Evolutionary conservation across 768 basidiomycete genomes (phyloP), one percentile per base, ranked within the genome.

Genomic region (Agaricus bisporus): DNA sequence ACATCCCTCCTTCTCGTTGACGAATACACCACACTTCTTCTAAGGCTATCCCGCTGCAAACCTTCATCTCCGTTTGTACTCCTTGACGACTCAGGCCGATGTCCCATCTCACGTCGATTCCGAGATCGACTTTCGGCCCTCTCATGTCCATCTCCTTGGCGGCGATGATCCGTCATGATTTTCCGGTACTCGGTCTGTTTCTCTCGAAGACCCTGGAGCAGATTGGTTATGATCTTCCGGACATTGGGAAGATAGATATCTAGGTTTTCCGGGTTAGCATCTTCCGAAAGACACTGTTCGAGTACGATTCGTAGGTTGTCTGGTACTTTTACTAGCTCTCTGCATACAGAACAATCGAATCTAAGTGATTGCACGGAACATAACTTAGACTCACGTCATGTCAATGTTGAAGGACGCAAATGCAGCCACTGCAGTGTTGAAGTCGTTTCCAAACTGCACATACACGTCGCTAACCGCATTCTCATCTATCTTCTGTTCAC

Each of bases 371-470:
- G 25, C 9, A 18, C n/a, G 8, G 15, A 42, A 20, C 28, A 32
- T 14, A 48, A 2, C 39, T 15, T 5, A 9, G 32, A 80, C 91
- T 67, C 68, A 98, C 95, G 78, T 74, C 88, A 98, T 98, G 56
- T 88, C 83, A 55, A 99, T 95, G 57, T 85, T 83, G 59, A 86
- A 92, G 11, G 79, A 73, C 2, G 80, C 79, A 66, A 99, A 99
- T 1, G 94, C 92, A 49, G 86, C 81, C 37, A 95, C 91, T 9
- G 94, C 94, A 14, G 83, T 81, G 64, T 98, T 98, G 75, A 99
- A 98, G 65, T 97, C 95, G 69, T 98, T 98, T 20, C 97, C 97
- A 20, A 99, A 76, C 51, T 85, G 82, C 50, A 99, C 97, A 69
- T 99, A 99, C 50, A 97, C 90, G 68, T 98, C 92, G 76, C 94